phyloP scores from a whole-genome alignment of 371 early-diverging fungal species.

The Mucor velutinosus region DNA sequence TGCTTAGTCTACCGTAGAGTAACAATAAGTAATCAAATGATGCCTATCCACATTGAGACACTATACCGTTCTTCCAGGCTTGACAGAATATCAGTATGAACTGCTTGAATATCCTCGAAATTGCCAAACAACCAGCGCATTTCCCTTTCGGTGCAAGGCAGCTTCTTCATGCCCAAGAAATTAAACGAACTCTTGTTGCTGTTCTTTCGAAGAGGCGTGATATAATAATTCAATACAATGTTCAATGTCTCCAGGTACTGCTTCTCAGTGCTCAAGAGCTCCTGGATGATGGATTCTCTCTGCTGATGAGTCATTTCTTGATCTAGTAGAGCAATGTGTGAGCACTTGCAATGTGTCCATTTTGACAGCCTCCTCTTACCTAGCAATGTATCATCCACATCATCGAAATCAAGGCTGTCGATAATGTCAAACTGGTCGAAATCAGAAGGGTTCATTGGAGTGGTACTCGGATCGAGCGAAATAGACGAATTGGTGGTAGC shows the following conservation, averaged over 20 bases:
- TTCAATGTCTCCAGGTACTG: slow-evolving; percentile 34
- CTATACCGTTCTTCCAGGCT: slow-evolving; percentile 41
- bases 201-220: slow-evolving; percentile 37
- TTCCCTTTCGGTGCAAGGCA: slow-evolving; percentile 49
- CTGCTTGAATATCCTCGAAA: slow-evolving; percentile 30
- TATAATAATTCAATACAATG: slow-evolving; percentile 18
- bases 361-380: slow-evolving; percentile 23
- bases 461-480: not conserved
- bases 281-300: slow-evolving; percentile 39
- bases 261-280: slow-evolving; percentile 38
- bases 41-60: not conserved
- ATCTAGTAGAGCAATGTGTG: slow-evolving; percentile 16
- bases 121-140: slow-evolving; percentile 44
- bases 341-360: not conserved
- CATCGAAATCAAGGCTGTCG: slow-evolving; percentile 46
- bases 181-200: slow-evolving; percentile 34
- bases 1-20: slow-evolving; percentile 27
- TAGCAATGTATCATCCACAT: slow-evolving; percentile 43
- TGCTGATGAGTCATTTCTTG: slow-evolving; percentile 42
- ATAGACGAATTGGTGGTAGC: not conserved
- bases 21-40: not conserved
- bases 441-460: not conserved
- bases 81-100: slow-evolving; percentile 29
- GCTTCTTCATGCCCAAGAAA: slow-evolving; percentile 44
- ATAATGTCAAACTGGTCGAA: slow-evolving; percentile 41